phyloP scores from a whole-genome alignment of 352 stramenopile genomes.

The Achlya hypogyna region DNA sequence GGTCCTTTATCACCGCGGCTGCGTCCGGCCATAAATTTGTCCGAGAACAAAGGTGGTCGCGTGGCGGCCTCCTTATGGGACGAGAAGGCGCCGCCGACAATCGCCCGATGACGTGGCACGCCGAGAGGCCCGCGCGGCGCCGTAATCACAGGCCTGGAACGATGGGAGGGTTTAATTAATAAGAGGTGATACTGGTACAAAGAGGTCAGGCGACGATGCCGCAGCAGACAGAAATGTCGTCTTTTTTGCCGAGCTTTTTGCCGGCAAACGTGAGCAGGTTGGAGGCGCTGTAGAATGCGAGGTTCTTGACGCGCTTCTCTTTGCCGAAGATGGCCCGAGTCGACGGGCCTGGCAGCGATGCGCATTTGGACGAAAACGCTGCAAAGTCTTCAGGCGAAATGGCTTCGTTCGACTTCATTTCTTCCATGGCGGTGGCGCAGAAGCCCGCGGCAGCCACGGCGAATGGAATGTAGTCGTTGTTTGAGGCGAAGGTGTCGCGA shows the following conservation, averaged over 20 bases:
- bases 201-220: slow-evolving; percentile 64
- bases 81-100: too few relatives aligned
- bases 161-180: too few relatives aligned
- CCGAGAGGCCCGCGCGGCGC: too few relatives aligned
- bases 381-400: slow-evolving; percentile 58
- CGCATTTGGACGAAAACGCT: slow-evolving; percentile 61
- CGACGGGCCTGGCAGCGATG: slow-evolving; percentile 54
- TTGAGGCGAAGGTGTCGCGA: slow-evolving; percentile 55
- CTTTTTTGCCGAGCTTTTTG: slow-evolving; percentile 82
- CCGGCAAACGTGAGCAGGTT: slow-evolving; percentile 82
- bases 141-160: too few relatives aligned
- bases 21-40: too few relatives aligned
- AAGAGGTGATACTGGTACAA: too few relatives aligned
- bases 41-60: too few relatives aligned
- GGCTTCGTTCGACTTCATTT: slow-evolving; percentile 59
- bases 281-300: slow-evolving; percentile 83
- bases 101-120: too few relatives aligned
- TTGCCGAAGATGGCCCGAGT: slow-evolving; percentile 59
- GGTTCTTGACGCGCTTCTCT: slow-evolving; percentile 73
- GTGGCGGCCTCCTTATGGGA: too few relatives aligned
- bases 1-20: neutral
- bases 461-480: slow-evolving; percentile 73
- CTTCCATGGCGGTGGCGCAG: slow-evolving; percentile 60
- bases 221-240: slow-evolving; percentile 80
- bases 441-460: slow-evolving; percentile 75